Percentiles rank a stretch among this genome's conserved stretches.
Evolutionary conservation across 164 flowering plant genomes (phyloP).

Genomic region (Vitis rotundifolia): DNA sequence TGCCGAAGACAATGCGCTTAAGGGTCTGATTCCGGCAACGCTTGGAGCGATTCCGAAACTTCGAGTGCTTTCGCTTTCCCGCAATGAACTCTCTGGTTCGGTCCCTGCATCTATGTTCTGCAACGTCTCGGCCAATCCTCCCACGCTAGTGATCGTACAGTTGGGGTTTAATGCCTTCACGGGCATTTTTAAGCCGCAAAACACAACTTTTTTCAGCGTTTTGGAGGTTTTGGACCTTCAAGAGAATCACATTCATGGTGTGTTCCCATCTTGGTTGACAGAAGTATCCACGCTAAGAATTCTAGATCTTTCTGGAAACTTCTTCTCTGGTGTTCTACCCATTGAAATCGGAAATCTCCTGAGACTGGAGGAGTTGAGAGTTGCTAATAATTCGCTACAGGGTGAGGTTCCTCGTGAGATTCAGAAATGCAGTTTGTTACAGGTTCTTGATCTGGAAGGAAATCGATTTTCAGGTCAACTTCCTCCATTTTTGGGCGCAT

Average conservation of each 20-base stretch:
- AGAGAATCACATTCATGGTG: slow-evolving; percentile 49
- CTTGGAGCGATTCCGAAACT: slow-evolving; percentile 59
- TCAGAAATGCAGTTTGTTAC: slow-evolving; percentile 38
- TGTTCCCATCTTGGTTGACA: slow-evolving; percentile 62
- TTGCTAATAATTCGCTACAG: slow-evolving; percentile 62
- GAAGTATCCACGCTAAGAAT: slow-evolving; percentile 34
- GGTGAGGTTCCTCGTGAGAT: slow-evolving; percentile 50
- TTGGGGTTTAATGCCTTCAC: slow-evolving; percentile 75
- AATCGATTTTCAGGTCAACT: slow-evolving; percentile 57
- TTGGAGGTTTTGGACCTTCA: slow-evolving; percentile 66
- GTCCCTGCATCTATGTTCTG: slow-evolving; percentile 54
- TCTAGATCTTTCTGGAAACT: slow-evolving; percentile 51
- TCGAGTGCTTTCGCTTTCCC: slow-evolving; percentile 62
- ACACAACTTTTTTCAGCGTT: slow-evolving; percentile 27
- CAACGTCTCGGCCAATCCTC: slow-evolving; percentile 39
- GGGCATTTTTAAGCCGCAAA: slow-evolving; percentile 40
- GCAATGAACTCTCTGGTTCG: slow-evolving; percentile 60
- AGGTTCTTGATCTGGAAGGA: slow-evolving; percentile 56
- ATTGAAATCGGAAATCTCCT: slow-evolving; percentile 37
- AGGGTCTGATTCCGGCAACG: slow-evolving; percentile 66
- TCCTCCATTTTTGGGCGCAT: slow-evolving; percentile 39
- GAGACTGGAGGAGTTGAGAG: slow-evolving; percentile 54
- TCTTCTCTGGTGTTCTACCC: slow-evolving; percentile 53
- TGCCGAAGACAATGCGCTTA: slow-evolving; percentile 54
- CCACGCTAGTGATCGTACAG: slow-evolving; percentile 52